Evolutionary conservation across 164 flowering plant species (phyloP).

Genomic region (Vitis labrusca): DNA sequence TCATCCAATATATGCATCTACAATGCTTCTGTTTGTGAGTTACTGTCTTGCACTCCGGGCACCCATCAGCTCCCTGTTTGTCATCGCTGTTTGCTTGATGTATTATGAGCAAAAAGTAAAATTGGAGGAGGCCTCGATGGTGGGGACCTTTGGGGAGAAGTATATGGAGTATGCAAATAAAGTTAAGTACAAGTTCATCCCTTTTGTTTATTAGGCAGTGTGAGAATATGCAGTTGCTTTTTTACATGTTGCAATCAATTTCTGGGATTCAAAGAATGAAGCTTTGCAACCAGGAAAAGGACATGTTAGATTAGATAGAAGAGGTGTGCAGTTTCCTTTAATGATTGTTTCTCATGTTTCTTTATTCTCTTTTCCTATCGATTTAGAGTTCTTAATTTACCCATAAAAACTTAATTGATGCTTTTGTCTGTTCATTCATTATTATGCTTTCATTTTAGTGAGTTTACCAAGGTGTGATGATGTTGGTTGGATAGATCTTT

Average conservation of each 20-base stretch:
- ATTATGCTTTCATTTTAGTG: too few relatives aligned
- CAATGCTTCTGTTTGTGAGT: slow-evolving; percentile 65
- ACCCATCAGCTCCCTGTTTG: slow-evolving; percentile 62
- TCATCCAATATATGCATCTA: slow-evolving; percentile 85
- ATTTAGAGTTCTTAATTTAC: too few relatives aligned
- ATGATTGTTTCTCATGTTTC: too few relatives aligned
- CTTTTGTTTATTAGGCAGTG: slow-evolving; percentile 60
- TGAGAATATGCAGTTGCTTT: slow-evolving; percentile 13
- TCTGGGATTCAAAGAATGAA: slow-evolving; percentile 2
- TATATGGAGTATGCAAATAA: slow-evolving; percentile 64
- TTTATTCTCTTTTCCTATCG: too few relatives aligned
- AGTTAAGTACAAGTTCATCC: slow-evolving; percentile 83
- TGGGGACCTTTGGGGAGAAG: slow-evolving; percentile 65
- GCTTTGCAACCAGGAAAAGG: not conserved
- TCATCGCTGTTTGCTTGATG: slow-evolving; percentile 53
- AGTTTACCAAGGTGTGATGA: too few relatives aligned
- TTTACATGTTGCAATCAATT: not conserved
- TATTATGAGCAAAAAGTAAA: slow-evolving; percentile 74
- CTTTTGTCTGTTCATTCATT: too few relatives aligned
- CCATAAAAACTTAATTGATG: too few relatives aligned
- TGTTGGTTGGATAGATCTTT: too few relatives aligned
- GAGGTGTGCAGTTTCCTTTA: too few relatives aligned
- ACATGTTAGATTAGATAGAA: not conserved
- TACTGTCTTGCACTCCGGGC: slow-evolving; percentile 75
- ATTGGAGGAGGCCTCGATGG: slow-evolving; percentile 77